A percentile compares a stretch with the other conserved stretches of the same genome.
Conservation (phyloP, 2,329 filamentous ascomycete species). For the Trichoderma brevicompactum region DNA sequence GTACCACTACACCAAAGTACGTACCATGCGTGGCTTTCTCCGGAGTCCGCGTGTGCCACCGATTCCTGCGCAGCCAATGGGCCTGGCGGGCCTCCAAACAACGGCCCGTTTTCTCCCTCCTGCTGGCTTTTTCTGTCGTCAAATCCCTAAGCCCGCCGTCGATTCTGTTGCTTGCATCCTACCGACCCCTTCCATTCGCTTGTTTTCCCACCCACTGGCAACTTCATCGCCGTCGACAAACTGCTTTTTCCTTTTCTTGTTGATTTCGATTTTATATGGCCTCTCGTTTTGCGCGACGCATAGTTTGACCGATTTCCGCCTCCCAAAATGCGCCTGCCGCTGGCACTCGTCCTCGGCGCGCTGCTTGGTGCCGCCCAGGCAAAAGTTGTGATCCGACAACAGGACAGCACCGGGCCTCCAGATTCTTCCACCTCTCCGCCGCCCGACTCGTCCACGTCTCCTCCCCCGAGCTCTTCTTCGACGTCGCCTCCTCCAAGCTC, state of each 20-base stretch:
- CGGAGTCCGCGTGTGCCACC: conserved; percentile 26
- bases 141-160: conserved; percentile 2
- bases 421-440: background rate
- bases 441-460: conserved; percentile 15
- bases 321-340: conserved; percentile 33
- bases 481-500: conserved; percentile 11
- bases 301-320: conserved; percentile 12
- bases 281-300: background rate
- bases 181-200: conserved; percentile 28
- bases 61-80: conserved; percentile 17
- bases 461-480: conserved; percentile 34
- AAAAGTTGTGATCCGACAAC: conserved; percentile 29
- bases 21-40: conserved; percentile 23
- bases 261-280: background rate
- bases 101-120: conserved; percentile 13
- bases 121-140: background rate
- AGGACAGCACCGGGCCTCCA: background rate
- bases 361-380: conserved; percentile 33
- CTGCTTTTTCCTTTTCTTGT: background rate
- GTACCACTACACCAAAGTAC: background rate
- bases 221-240: background rate
- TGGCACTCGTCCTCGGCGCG: conserved; percentile 34
- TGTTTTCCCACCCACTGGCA: conserved; percentile 16
- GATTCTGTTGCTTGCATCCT: conserved; percentile 19
- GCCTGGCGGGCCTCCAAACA: background rate